These are phyloP conservation scores for Sherardia arvensis DNA, from an alignment of 257 asterid genomes.

Conservation along the genomic window DNA sequence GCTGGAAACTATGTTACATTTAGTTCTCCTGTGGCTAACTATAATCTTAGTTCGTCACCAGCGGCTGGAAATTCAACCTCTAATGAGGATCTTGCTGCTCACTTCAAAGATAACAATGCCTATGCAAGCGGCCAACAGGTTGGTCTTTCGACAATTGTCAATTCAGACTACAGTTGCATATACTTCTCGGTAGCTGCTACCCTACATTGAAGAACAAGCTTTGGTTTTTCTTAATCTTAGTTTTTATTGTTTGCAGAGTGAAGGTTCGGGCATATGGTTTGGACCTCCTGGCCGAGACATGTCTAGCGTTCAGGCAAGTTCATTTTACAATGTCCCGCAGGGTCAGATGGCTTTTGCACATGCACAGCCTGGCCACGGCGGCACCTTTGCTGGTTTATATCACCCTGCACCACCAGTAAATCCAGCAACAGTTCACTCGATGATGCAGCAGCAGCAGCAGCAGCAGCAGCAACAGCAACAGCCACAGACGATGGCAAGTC, in stretches of 20 bases:
- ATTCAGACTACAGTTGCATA: not conserved
- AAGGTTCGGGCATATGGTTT: slow-evolving; percentile 74
- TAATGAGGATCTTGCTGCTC: slow-evolving; percentile 63
- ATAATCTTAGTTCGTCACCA: slow-evolving; percentile 45
- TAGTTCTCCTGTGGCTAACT: slow-evolving; percentile 55
- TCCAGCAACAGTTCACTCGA: slow-evolving; percentile 56
- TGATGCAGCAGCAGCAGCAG: slow-evolving; percentile 77
- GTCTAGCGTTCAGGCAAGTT: slow-evolving; percentile 58
- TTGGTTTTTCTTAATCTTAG: not conserved
- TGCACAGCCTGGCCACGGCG: slow-evolving; percentile 71
- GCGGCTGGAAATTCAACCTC: slow-evolving; percentile 54
- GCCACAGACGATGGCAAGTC: slow-evolving; percentile 61
- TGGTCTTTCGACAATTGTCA: slow-evolving; percentile 8
- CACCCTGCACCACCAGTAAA: slow-evolving; percentile 76
- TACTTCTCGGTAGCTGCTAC: not conserved
- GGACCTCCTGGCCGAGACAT: slow-evolving; percentile 60
- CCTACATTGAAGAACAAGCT: slow-evolving; percentile 4
- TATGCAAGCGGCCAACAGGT: slow-evolving; percentile 78
- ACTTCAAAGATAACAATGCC: slow-evolving; percentile 54
- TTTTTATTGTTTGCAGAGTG: slow-evolving; percentile 41
- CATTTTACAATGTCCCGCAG: slow-evolving; percentile 77
- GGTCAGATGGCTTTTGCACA: slow-evolving; percentile 75
- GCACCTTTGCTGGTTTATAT: slow-evolving; percentile 59
- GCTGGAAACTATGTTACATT: slow-evolving; percentile 75
- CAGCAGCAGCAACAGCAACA: slow-evolving; percentile 83